Base-by-base conservation (phyloP, 78 protist species). In the Salpingoeca rosetta region DNA sequence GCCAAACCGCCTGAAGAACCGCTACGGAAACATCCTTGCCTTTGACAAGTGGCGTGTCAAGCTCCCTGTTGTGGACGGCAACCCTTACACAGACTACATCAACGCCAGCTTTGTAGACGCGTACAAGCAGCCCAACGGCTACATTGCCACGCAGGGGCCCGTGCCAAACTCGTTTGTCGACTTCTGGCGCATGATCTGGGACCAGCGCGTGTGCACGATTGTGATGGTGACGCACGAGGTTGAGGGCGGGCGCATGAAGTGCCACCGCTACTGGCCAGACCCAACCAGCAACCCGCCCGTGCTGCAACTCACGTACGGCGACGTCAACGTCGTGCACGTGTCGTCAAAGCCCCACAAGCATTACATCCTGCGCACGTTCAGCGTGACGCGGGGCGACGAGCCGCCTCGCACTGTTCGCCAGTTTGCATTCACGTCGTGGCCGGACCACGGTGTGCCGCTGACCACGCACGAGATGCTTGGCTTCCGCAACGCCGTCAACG, bases 151-250 rank as follows among this genome's bases (percentile, higher is more conserved):
- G 44, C 94, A 91, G 57, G 94, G 94, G 38, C 94, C 94, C 51
- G 51, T 91, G 40, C 83, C 79, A 17, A 86, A 84, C 80, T 88
- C 94, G 28, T 57, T 84, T 31, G 74, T 80, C 75, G 94, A 91
- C 86, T 91, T 91, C 75, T 91, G 94, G 94, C 85, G 80, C 74
- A 91, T 91, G 94, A 76, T 86, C 72, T 91, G 91, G 91, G 94
- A 91, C 73, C 89, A 85, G 51, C 72, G 76, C 28, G 72, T 85
- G n/a, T 80, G 88, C 44, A 80, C 88, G 31, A 88, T 91, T 44
- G 94, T 88, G 41, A 91, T 91, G 94, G 38, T 85, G 12, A 91
- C 94, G 0, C 73, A 73, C 38, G 88, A 76, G 40, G 86, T 81
- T 10, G 91, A 91, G 76, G 86, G 77, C 78, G 76, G 73, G 17